Evolutionary conservation across 2,329 filamentous ascomycete genomes (phyloP).

Genomic region (Venturia nashicola): DNA sequence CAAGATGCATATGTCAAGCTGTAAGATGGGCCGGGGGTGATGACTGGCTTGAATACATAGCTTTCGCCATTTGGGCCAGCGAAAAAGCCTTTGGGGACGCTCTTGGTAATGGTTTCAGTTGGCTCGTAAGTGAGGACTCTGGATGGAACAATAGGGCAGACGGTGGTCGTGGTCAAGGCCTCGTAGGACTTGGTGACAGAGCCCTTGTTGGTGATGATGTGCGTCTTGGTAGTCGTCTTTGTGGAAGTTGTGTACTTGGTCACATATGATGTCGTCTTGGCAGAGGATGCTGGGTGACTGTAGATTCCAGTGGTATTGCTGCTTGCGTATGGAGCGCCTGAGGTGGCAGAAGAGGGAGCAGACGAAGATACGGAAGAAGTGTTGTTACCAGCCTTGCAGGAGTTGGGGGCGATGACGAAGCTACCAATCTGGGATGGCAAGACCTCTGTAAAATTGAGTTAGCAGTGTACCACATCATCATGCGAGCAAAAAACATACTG

Average conservation of each 20-base stretch:
- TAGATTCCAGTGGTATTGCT: not conserved
- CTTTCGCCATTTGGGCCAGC: not conserved
- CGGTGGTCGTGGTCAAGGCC: not conserved
- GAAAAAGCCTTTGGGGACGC: not conserved
- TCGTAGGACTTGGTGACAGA: not conserved
- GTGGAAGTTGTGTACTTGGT: not conserved
- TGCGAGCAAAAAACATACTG: conserved; percentile 12
- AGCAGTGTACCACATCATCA: not conserved
- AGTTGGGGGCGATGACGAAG: not conserved
- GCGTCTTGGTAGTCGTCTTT: not conserved
- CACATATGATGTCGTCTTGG: not conserved
- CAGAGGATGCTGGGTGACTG: not conserved
- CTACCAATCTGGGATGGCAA: not conserved
- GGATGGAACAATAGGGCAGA: not conserved
- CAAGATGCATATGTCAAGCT: not conserved
- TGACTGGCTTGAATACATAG: not conserved
- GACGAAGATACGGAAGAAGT: not conserved
- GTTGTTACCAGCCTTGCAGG: not conserved
- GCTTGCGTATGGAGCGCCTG: not conserved
- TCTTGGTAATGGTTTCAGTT: not conserved
- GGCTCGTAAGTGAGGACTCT: not conserved
- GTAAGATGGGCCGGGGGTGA: not conserved
- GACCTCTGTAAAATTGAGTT: not conserved
- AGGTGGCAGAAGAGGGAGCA: not conserved
- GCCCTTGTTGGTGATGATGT: not conserved